Conservation (phyloP, 495 filamentous ascomycete species). For the Aspergillus cristatus region DNA sequence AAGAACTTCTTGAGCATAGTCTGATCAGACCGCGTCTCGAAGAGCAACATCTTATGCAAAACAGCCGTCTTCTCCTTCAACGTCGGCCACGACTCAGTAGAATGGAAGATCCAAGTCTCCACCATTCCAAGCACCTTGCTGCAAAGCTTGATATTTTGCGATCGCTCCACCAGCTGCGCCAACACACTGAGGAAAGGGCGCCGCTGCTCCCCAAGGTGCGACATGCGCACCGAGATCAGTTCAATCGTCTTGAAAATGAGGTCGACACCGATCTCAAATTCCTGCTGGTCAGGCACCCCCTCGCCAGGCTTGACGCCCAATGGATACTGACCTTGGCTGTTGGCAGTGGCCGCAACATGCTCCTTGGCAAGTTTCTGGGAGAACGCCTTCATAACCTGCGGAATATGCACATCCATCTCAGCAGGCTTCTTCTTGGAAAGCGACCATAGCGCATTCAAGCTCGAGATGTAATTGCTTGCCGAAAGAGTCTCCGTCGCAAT, state of each 20-base stretch:
- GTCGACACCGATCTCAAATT: constrained; percentile 74
- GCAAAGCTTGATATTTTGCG: constrained; percentile 72
- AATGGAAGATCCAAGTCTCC: constrained; percentile 91
- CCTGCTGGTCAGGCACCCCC: constrained; percentile 59
- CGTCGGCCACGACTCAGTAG: constrained; percentile 86
- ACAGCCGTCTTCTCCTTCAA: constrained; percentile 98
- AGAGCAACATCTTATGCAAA: constrained; percentile 91
- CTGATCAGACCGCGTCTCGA: constrained; percentile 73
- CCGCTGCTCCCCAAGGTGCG: constrained; percentile 82
- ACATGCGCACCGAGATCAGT: constrained; percentile 82
- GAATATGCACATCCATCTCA: constrained; percentile 82
- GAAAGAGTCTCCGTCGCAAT: constrained; percentile 76
- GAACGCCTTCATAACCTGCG: constrained; percentile 83
- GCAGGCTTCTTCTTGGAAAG: constrained; percentile 73
- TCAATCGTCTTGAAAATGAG: constrained; percentile 92
- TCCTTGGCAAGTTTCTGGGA: constrained; percentile 90
- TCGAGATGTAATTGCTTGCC: constrained; percentile 68
- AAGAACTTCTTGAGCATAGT: constrained; percentile 86
- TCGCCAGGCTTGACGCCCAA: constrained; percentile 39
- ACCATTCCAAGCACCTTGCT: constrained; percentile 89
- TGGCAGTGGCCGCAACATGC: constrained; percentile 69
- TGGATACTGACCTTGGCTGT: constrained; percentile 28
- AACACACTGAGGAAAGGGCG: constrained; percentile 90
- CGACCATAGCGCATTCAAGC: constrained; percentile 86
- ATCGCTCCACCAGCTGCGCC: constrained; percentile 90